Evolutionary conservation across 1,139 yeast genomes (phyloP), one percentile per base, ranked within the genome.

Genomic region (Hansenula lynferdii): DNA sequence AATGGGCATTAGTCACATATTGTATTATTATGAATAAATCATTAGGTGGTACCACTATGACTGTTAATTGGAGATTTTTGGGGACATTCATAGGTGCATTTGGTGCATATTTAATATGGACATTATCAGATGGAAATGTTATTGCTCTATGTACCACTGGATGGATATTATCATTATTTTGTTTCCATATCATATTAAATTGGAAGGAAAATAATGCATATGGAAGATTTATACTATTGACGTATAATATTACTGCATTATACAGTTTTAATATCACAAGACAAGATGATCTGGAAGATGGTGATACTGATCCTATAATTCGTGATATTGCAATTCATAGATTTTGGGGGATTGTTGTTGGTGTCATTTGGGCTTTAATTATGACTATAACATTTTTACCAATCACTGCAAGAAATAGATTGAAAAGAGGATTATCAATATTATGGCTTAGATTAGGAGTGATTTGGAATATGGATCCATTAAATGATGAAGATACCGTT

Each of bases 21-120:
- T 79, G 86, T 50, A 82, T 86, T 40, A 84, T 86, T 68, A 85
- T 85, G 92, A 84, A 81, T 53, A 85, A 85, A 54, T 81, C 90
- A 0, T 66, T 85, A n/a, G 96, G 95, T 12, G 95, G 95, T 0
- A 86, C 95, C 0, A 73, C 85, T 14, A 77, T 80, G 77, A 82
- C 94, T 0, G 79, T 83, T 2, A 80, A 82, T 47, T 80, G 85
- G 77, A 68, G 96, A 46, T 69, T 85, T 40, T 50, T 80, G 15
- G 96, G 96, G 0, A 85, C 95, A 0, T 76, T 80, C 45, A 41
- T 82, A 10, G 96, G 96, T 0, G 85, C 90, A 1, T 47, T 67
- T 12, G 50, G 68, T 7, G 95, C 95, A 0, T 79, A 69, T 49
- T 12, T 67, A 2, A 66, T 74, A 7, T 85, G 92, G 89, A 54